Evolutionary conservation across 1,139 yeast genomes (phyloP), one percentile per base, ranked within the genome.

Genomic region (Geotrichum histeridarum): DNA sequence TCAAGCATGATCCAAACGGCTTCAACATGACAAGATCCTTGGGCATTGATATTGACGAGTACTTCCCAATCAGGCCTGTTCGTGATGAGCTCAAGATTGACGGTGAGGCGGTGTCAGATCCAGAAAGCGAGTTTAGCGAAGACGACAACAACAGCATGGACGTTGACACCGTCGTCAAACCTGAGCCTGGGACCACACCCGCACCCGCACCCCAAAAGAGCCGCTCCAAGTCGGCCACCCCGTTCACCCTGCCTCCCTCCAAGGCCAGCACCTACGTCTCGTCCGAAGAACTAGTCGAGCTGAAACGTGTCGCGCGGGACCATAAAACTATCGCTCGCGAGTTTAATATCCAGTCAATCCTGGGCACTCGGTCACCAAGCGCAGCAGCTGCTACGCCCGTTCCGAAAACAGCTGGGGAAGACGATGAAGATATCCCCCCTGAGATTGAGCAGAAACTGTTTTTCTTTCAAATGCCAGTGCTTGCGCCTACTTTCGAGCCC

Each of bases 391-490:
- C 57, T 61, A 17, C 49, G 18, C 42, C 51, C 8, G 46, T 22
- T 15, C 39, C 44, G 37, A 14, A 12, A 14, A 7, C 50, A 39
- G 46, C 42, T 14, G 32, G 38, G 7, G 52, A 48, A 11, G 42
- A 9, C 9, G 46, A 39, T 9, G 8, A 30, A 8, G 49, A 45
- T 22, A 39, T 11, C 4, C 37, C 43, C 11, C 53, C 54, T 7
- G 59, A 64, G 31, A 64, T 75, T 18, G 74, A 74, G 32, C 74
- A 76, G 46, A 69, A 72, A 58, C 73, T 79, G 57, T 71, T 84
- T 58, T 74, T 87, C 51, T 71, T 89, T 62, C 96, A 90, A 65
- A 71, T 90, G 56, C 96, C 96, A 5, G 77, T 80, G 41, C 70
- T 78, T 14, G 70, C 86, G 54, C 96, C 96, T 0, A 60, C 70